These are phyloP conservation scores for Podaxis sp. DNA, from an alignment of 768 basidiomycete genomes.

Conservation along the genomic window DNA sequence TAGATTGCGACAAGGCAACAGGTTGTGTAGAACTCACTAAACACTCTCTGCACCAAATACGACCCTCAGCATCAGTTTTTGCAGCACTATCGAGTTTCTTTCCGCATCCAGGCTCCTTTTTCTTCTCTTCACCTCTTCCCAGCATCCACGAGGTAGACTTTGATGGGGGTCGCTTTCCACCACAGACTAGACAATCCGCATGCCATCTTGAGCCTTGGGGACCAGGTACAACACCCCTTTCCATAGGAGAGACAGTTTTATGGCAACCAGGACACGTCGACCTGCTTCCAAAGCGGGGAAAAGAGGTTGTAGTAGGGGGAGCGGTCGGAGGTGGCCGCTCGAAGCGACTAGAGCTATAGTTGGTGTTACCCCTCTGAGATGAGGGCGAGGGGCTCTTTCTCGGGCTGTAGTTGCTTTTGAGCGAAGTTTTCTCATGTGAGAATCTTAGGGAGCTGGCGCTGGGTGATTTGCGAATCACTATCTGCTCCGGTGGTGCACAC, in stretches of 20 bases:
- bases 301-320: slow-evolving; percentile 24
- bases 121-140: slow-evolving; percentile 45
- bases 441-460: slow-evolving; percentile 21
- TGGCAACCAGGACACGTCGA: slow-evolving; percentile 74
- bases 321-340: slow-evolving; percentile 22
- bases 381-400: slow-evolving; percentile 12
- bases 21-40: slow-evolving; percentile 44
- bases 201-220: slow-evolving; percentile 86
- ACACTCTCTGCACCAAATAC: slow-evolving; percentile 85
- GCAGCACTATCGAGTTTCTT: slow-evolving; percentile 84
- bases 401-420: not conserved
- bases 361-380: slow-evolving; percentile 16
- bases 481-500: slow-evolving; percentile 46
- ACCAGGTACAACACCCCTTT: slow-evolving; percentile 81
- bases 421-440: slow-evolving; percentile 15
- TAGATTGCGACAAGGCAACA: not conserved
- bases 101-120: slow-evolving; percentile 71
- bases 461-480: slow-evolving; percentile 34
- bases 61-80: slow-evolving; percentile 64
- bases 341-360: slow-evolving; percentile 26
- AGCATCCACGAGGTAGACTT: slow-evolving; percentile 34
- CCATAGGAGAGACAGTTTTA: slow-evolving; percentile 77
- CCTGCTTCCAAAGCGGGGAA: slow-evolving; percentile 59
- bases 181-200: slow-evolving; percentile 72
- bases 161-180: slow-evolving; percentile 58